These are phyloP conservation scores for Phytopythium litorale DNA, from an alignment of 352 stramenopile genomes.

Conservation along the genomic window DNA sequence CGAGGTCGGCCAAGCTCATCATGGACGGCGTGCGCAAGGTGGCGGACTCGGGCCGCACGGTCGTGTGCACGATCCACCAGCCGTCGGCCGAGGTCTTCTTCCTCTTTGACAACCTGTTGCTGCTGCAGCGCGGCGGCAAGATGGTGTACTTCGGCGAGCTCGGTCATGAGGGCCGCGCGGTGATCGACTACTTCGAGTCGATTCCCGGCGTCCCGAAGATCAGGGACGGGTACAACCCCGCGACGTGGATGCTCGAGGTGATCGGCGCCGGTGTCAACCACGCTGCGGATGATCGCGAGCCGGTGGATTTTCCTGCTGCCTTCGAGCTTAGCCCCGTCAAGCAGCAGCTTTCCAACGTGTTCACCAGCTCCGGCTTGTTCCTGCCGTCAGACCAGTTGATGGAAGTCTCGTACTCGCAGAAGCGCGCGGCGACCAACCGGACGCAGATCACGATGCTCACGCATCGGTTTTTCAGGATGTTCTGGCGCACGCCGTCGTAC, in stretches of 20 bases:
- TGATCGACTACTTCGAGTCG: constrained; percentile 54
- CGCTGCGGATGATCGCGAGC: constrained; percentile 7
- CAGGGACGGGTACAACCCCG: constrained; percentile 77
- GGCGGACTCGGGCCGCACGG: constrained; percentile 55
- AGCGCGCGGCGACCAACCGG: constrained; percentile 23
- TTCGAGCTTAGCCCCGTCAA: constrained; percentile 32
- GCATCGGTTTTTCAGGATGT: too few relatives aligned
- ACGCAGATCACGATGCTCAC: constrained; percentile 40
- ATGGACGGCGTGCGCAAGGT: constrained; percentile 87
- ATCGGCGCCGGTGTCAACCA: constrained; percentile 44
- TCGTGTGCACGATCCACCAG: constrained; percentile 92
- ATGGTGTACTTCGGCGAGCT: constrained; percentile 86
- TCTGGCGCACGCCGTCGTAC: constrained; percentile 22
- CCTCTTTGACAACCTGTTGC: constrained; percentile 78
- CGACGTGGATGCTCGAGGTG: constrained; percentile 84
- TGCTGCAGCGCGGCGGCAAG: constrained; percentile 51
- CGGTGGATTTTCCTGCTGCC: constrained; percentile 24
- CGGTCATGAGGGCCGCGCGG: constrained; percentile 36
- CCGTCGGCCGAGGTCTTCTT: constrained; percentile 80
- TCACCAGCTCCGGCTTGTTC: constrained; percentile 13
- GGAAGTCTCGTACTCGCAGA: constrained; percentile 22
- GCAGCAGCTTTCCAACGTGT: constrained; percentile 24
- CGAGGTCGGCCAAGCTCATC: constrained; percentile 78
- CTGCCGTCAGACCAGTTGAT: constrained; percentile 17
- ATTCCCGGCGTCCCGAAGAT: constrained; percentile 37